Evolutionary conservation across 768 basidiomycete species (phyloP).

Genomic region (Clathrus columnatus): DNA sequence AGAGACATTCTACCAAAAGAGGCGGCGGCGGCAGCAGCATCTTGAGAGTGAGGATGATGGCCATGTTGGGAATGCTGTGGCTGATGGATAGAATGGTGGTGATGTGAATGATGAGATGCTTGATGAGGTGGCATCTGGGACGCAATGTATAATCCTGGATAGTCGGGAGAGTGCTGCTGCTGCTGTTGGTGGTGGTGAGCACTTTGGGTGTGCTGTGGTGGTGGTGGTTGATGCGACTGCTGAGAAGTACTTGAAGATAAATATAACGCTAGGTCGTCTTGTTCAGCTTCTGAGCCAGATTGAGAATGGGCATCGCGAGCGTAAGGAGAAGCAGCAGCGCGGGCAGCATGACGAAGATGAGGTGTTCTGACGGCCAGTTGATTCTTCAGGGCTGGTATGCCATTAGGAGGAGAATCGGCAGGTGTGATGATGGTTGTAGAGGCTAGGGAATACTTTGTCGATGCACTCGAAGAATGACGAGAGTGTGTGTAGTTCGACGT

Average conservation of each 20-base stretch:
- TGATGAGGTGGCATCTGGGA: constrained; percentile 19
- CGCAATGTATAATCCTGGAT: constrained; percentile 53
- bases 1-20: constrained; percentile 73
- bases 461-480: constrained; percentile 26
- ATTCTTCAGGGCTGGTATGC: constrained; percentile 68
- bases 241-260: constrained; percentile 23
- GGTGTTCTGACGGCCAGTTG: constrained; percentile 51
- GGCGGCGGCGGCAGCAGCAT: constrained; percentile 54
- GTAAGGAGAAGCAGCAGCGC: constrained; percentile 76
- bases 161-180: constrained; percentile 42
- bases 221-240: constrained; percentile 7
- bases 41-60: constrained; percentile 34
- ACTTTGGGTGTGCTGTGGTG: background rate
- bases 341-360: constrained; percentile 57
- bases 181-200: constrained; percentile 7
- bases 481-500: constrained; percentile 31
- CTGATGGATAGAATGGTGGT: constrained; percentile 30
- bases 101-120: constrained; percentile 35
- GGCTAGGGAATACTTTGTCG: constrained; percentile 34
- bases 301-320: constrained; percentile 81
- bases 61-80: constrained; percentile 32
- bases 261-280: constrained; percentile 81
- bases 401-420: constrained; percentile 64
- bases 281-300: constrained; percentile 53
- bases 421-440: constrained; percentile 34